Evolutionary conservation across 208 protist genomes (phyloP).

Genomic region (Leishmania lainsoni): DNA sequence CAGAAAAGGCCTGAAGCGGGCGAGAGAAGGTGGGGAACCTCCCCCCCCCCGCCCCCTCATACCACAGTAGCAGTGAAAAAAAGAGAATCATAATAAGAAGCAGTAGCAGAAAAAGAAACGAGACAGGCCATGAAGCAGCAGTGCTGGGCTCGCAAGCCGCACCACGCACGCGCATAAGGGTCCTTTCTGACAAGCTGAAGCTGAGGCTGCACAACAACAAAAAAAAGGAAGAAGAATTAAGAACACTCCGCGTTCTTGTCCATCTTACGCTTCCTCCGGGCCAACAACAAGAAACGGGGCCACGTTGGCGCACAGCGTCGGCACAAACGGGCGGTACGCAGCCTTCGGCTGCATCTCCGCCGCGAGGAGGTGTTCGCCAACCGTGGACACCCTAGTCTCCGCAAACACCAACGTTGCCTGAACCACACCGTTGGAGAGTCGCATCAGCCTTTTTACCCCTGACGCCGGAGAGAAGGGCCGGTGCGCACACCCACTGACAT

Average conservation of each 20-base stretch:
- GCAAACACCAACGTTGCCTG: constrained; percentile 33
- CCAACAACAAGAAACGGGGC: constrained; percentile 75
- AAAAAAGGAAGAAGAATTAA: neutral
- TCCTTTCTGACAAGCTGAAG: neutral
- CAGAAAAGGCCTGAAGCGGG: neutral
- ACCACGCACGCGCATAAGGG: neutral
- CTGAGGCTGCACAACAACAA: neutral
- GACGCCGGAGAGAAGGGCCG: neutral
- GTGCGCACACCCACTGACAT: neutral
- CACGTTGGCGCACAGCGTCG: constrained; percentile 51
- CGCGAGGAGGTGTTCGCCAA: constrained; percentile 72
- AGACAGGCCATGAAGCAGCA: neutral
- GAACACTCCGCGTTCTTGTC: neutral
- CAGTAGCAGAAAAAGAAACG: neutral
- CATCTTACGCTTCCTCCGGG: constrained; percentile 5
- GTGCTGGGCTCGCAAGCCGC: neutral
- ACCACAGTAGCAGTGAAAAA: neutral
- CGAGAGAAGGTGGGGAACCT: neutral
- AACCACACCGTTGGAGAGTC: neutral
- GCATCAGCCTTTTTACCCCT: neutral
- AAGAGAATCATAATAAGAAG: neutral
- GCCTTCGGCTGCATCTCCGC: constrained; percentile 48
- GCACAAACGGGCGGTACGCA: constrained; percentile 62
- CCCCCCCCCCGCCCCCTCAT: too few species aligned
- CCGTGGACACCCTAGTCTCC: constrained; percentile 39